A percentile compares a stretch with the other conserved stretches of the same genome.
Evolutionary conservation across 805 yeast genomes (phyloP).

Genomic region (Kuraishia cidri): DNA sequence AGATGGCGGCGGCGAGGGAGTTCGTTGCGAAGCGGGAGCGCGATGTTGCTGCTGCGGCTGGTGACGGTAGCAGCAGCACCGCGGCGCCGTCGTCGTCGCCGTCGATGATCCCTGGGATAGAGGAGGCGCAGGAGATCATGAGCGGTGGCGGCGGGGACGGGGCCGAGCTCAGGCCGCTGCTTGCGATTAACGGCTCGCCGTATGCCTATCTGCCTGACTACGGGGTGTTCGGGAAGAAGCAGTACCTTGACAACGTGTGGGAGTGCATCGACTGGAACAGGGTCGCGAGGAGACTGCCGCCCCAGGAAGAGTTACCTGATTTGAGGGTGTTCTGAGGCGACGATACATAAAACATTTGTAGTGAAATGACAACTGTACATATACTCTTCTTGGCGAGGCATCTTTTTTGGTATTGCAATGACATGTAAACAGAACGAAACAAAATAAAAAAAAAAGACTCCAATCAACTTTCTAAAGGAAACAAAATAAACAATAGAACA

Average conservation of each 20-base stretch:
- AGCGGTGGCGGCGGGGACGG: slow-evolving; percentile 28
- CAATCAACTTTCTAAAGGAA: slow-evolving; percentile 1
- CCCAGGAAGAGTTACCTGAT: no score
- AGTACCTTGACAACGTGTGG: slow-evolving; percentile 70
- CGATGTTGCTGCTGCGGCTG: no score
- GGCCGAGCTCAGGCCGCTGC: slow-evolving; percentile 40
- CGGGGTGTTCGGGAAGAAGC: slow-evolving; percentile 69
- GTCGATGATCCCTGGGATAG: slow-evolving; percentile 19
- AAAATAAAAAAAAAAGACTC: no score
- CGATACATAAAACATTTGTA: no score
- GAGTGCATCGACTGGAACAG: slow-evolving; percentile 79
- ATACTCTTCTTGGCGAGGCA: no score
- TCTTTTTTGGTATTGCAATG: no score
- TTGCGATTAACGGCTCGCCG: slow-evolving; percentile 68
- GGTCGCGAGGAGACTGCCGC: slow-evolving; percentile 38
- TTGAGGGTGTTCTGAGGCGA: no score
- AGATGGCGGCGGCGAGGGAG: slow-evolving; percentile 29
- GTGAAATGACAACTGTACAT: no score
- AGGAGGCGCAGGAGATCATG: slow-evolving; percentile 25
- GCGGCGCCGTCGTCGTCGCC: neutral
- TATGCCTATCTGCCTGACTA: slow-evolving; percentile 64
- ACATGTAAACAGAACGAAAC: no score
- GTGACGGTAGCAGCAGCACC: no score
- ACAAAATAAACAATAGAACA: neutral
- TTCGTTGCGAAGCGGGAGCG: slow-evolving; percentile 4